Evolutionary conservation across 371 early-diverging fungal species (phyloP).

Genomic region (Chytridium lagenaria): DNA sequence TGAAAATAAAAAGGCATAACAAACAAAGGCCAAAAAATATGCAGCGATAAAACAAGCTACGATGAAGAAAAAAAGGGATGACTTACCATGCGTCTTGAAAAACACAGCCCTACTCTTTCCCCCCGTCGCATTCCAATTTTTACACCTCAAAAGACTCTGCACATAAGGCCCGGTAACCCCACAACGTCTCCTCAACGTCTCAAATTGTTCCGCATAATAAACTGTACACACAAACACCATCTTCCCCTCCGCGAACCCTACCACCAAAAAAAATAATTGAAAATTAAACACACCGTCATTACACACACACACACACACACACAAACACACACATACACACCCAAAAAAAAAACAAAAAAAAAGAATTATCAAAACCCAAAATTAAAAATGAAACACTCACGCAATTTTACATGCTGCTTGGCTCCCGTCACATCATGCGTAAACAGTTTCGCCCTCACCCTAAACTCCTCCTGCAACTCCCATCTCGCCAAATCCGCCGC

Average conservation of each 20-base stretch:
- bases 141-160: constrained; percentile 84
- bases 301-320: no score
- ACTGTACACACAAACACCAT: constrained; percentile 74
- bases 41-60: background rate
- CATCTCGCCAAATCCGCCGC: constrained; percentile 17
- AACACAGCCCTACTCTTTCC: constrained; percentile 93
- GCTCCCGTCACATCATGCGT: constrained; percentile 14
- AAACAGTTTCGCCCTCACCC: constrained; percentile 8
- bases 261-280: background rate
- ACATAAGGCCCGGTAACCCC: constrained; percentile 84
- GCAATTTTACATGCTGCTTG: constrained; percentile 15
- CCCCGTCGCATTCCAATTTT: constrained; percentile 81
- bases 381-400: background rate
- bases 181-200: constrained; percentile 82
- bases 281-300: no score
- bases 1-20: background rate
- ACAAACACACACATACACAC: no score
- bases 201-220: constrained; percentile 93
- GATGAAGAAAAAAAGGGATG: constrained; percentile 1
- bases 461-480: constrained; percentile 11
- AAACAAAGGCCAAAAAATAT: no score
- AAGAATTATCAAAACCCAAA: background rate
- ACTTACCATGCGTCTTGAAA: constrained; percentile 75
- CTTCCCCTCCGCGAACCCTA: constrained; percentile 77
- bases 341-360: background rate